Evolutionary conservation across 2,329 filamentous ascomycete genomes (phyloP).

Genomic region (Plenodomus biglobosus): DNA sequence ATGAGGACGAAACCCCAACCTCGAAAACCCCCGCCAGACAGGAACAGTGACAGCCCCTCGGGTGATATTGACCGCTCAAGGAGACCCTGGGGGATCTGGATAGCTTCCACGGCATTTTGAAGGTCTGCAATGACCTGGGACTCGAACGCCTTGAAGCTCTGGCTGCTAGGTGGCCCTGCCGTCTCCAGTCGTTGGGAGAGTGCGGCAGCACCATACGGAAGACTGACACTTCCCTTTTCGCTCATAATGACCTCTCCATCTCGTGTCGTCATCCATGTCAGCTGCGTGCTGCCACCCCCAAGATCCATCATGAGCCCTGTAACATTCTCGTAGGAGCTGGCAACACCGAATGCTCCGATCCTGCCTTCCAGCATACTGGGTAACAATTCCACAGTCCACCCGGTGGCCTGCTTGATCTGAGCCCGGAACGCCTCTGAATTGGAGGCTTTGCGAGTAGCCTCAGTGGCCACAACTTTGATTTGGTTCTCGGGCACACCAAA

Average conservation of each 20-base stretch:
- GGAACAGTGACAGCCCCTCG: conserved; percentile 64
- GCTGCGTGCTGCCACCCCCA: conserved; percentile 72
- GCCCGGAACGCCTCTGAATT: conserved; percentile 71
- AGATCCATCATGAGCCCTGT: conserved; percentile 83
- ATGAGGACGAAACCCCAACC: conserved; percentile 91
- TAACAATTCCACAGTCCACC: conserved; percentile 70
- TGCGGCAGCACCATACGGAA: conserved; percentile 71
- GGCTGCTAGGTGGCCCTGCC: conserved; percentile 40
- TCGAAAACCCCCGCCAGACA: conserved; percentile 86
- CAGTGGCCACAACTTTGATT: conserved; percentile 79
- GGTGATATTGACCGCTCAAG: conserved; percentile 34
- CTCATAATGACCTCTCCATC: conserved; percentile 48
- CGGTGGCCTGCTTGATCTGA: conserved; percentile 64
- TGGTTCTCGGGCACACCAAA: conserved; percentile 67
- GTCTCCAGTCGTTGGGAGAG: conserved; percentile 56
- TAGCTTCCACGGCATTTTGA: conserved; percentile 58
- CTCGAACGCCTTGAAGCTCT: conserved; percentile 52
- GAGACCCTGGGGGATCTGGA: conserved; percentile 60
- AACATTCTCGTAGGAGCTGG: conserved; percentile 70
- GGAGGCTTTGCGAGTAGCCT: conserved; percentile 78
- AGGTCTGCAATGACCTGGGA: conserved; percentile 61
- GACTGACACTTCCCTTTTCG: conserved; percentile 59
- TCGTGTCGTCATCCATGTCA: conserved; percentile 64
- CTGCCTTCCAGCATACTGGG: conserved; percentile 79
- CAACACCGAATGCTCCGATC: conserved; percentile 80